Percentiles rank a stretch among this genome's conserved stretches.
phyloP scores from a whole-genome alignment of 225 moss, liverwort and hornwort species.

The Sphagnum contortum region DNA sequence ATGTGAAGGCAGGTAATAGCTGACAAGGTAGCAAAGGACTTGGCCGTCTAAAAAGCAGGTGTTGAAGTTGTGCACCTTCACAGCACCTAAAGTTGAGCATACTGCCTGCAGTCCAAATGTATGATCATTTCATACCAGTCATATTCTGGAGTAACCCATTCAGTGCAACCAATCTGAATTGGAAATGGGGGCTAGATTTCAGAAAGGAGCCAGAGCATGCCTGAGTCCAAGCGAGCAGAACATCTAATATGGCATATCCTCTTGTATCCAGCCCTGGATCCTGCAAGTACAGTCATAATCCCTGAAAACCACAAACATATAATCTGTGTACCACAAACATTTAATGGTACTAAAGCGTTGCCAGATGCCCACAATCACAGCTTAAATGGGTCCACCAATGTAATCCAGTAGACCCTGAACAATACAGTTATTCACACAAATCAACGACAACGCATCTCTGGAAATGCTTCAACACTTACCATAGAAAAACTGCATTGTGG shows the following conservation, averaged over 20 bases:
- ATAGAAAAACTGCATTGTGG: conserved; percentile 17
- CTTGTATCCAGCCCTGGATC: conserved; percentile 14
- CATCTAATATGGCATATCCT: conserved; percentile 26
- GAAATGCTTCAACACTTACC: conserved; percentile 6
- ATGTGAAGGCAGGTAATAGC: conserved; percentile 51
- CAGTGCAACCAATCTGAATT: too few relatives aligned
- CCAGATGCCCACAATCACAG: too few relatives aligned
- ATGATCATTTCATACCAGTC: too few relatives aligned
- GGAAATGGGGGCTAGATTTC: too few relatives aligned
- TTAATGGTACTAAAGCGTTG: too few relatives aligned
- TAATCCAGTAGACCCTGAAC: too few relatives aligned
- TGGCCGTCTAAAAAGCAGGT: conserved; percentile 75
- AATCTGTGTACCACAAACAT: too few relatives aligned
- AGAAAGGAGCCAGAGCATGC: conserved; percentile 6
- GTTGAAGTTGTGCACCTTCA: conserved; percentile 46
- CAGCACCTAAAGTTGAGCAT: conserved; percentile 41
- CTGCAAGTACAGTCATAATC: conserved; percentile 4
- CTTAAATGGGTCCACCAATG: too few relatives aligned
- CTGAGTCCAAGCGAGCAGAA: conserved; percentile 39
- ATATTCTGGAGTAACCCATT: too few relatives aligned
- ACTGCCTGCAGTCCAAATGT: conserved; percentile 30
- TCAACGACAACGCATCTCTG: too few relatives aligned
- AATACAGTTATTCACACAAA: too few relatives aligned
- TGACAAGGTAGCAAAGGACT: conserved; percentile 66
- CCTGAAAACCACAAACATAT: too few relatives aligned